Percentiles rank a stretch among this genome's conserved stretches.
These are phyloP conservation scores for Diaporthe sp. DNA, from an alignment of 2,329 filamentous ascomycete species.

Conservation along the genomic window DNA sequence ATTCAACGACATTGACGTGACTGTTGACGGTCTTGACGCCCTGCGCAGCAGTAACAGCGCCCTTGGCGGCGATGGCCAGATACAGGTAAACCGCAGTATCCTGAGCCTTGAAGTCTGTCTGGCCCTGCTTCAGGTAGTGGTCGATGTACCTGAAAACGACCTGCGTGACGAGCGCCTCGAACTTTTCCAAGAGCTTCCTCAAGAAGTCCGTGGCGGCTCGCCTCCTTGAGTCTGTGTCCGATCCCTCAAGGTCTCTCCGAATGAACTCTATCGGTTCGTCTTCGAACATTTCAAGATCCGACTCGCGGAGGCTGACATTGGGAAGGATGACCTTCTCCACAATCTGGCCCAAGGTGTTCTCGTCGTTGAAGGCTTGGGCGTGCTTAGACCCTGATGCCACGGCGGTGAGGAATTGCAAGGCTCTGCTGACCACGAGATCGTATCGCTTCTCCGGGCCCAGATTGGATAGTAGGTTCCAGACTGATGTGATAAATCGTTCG, in stretches of 20 bases:
- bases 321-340: conserved; percentile 97
- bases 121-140: conserved; percentile 85
- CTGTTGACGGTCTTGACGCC: conserved; percentile 92
- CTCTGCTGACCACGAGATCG: conserved; percentile 93
- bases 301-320: conserved; percentile 91
- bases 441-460: conserved; percentile 92
- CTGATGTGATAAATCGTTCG: conserved; percentile 87
- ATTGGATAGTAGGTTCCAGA: conserved; percentile 91
- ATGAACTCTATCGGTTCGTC: conserved; percentile 99
- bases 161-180: conserved; percentile 85
- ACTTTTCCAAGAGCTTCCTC: conserved; percentile 88
- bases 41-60: conserved; percentile 85
- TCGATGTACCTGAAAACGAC: conserved; percentile 91
- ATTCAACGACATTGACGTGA: conserved; percentile 90
- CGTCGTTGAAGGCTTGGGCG: conserved; percentile 86
- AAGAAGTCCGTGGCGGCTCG: conserved; percentile 96
- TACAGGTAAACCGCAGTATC: conserved; percentile 99
- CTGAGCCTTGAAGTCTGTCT: conserved; percentile 94
- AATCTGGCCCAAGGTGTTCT: conserved; percentile 84
- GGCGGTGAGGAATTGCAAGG: conserved; percentile 92
- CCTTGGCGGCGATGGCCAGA: conserved; percentile 93
- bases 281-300: conserved; percentile 95
- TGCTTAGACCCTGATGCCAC: conserved; percentile 85
- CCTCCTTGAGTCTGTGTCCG: conserved; percentile 92
- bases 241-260: conserved; percentile 92